Base-by-base conservation (phyloP, 176 grass and related monocot genomes). In the Oryza meyeriana region DNA sequence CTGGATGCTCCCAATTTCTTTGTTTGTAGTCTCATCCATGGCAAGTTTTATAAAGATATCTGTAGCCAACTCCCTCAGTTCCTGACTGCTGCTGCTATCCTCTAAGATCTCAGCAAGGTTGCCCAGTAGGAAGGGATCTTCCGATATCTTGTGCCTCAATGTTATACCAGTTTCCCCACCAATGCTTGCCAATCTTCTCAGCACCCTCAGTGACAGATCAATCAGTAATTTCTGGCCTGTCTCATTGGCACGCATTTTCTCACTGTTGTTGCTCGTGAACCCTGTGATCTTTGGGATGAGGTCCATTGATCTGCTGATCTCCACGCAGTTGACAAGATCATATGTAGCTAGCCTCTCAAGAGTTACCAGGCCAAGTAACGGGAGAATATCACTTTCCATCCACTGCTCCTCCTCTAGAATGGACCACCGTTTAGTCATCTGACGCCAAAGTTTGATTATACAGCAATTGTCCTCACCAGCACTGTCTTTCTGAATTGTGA, bases 281-380 rank as follows among this genome's bases (percentile, higher is more conserved):
- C 52, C 28, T 45, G 33, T 85, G 27, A 85, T 61, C 50, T 78
- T 85, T 5, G 18, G 13, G 29, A 85, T 42, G 45, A 85, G 65
- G 0, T 29, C 20, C 0, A 8, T 61, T 20, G 47, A 18, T 26
- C 0, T 77, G 26, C 4, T 70, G 13, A 85, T 85, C 35, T 68
- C 32, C 25, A 10, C 3, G 28, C 63, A 76, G 3, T 85, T 85
- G 48, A 39, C 52, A 1, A 38, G 50, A 62, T 78, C 50, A 69
- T 47, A 42, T 29, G 1, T 24, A 61, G 73, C 47, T 26, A 84
- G 26, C 0, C 35, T 76, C 9, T 75, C 6, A 55, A 67, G 44
- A 39, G 76, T 84, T 2, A 50, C 36, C 26, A 84, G 66, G 12
- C 62, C 82, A 3, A 76, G 16, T 57, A 27, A 69, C 2, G 44